A percentile compares a stretch with the other conserved stretches of the same genome.
These are phyloP conservation scores for Phanerodontia chrysosporium DNA, from an alignment of 768 basidiomycete genomes.

Conservation along the genomic window DNA sequence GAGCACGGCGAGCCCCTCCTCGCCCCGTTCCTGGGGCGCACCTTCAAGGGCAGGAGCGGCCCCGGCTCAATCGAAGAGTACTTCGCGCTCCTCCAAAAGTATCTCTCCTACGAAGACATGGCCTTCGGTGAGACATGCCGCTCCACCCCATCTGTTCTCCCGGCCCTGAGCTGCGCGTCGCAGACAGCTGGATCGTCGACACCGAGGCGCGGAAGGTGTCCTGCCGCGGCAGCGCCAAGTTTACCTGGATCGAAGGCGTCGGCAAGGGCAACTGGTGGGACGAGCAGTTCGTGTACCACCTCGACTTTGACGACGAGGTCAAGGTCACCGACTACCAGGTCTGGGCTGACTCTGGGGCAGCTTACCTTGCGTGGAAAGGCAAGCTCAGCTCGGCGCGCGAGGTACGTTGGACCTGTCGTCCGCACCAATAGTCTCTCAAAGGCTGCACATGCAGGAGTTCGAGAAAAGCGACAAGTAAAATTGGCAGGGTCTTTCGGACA, in stretches of 20 bases:
- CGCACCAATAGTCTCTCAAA: no score
- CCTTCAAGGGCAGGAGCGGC: constrained; percentile 41
- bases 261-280: constrained; percentile 52
- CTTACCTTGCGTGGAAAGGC: constrained; percentile 56
- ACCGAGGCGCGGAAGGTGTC: constrained; percentile 45
- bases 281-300: constrained; percentile 55
- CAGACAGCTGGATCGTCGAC: constrained; percentile 44
- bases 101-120: constrained; percentile 49
- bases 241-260: constrained; percentile 44
- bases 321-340: constrained; percentile 60
- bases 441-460: no score
- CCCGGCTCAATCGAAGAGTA: constrained; percentile 37
- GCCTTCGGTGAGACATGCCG: constrained; percentile 32
- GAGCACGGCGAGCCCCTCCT: constrained; percentile 53
- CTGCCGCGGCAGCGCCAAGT: constrained; percentile 48
- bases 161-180: neutral
- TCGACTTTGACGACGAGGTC: constrained; percentile 54
- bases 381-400: constrained; percentile 28
- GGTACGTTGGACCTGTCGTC: constrained; percentile 4
- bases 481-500: no score
- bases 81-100: constrained; percentile 42
- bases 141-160: neutral
- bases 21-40: constrained; percentile 57
- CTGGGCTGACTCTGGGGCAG: constrained; percentile 66
- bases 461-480: no score